A percentile compares a stretch with the other conserved stretches of the same genome.
These are phyloP conservation scores for Candida takata DNA, from an alignment of 805 yeast genomes.

Conservation along the genomic window DNA sequence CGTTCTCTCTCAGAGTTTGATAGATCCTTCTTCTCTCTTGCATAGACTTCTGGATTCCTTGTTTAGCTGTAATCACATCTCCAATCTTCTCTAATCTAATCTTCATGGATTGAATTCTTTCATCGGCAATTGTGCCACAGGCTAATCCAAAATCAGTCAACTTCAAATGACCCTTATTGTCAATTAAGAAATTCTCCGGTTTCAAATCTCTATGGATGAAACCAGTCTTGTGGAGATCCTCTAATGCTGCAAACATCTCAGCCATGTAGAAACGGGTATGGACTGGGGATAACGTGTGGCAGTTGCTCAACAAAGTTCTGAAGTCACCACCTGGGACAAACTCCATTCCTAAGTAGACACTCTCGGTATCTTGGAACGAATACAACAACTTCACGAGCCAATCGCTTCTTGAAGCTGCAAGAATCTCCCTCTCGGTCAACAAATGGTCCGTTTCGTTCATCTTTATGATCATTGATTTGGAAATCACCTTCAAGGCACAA, in stretches of 20 bases:
- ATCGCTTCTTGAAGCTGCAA: slow-evolving; percentile 91
- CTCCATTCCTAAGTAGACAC: slow-evolving; percentile 95
- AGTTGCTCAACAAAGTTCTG: slow-evolving; percentile 87
- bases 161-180: slow-evolving; percentile 85
- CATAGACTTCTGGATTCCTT: slow-evolving; percentile 57
- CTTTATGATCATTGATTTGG: slow-evolving; percentile 77
- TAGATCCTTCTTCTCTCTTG: slow-evolving; percentile 84
- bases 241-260: slow-evolving; percentile 94
- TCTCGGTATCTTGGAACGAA: slow-evolving; percentile 90
- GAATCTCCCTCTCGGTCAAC: slow-evolving; percentile 90
- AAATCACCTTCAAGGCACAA: slow-evolving; percentile 89
- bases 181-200: slow-evolving; percentile 90
- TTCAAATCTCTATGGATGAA: slow-evolving; percentile 95
- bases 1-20: slow-evolving; percentile 64
- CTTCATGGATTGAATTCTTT: slow-evolving; percentile 90
- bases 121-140: slow-evolving; percentile 90
- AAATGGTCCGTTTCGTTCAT: slow-evolving; percentile 95
- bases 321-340: slow-evolving; percentile 99
- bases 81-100: slow-evolving; percentile 61
- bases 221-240: slow-evolving; percentile 89
- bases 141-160: slow-evolving; percentile 96
- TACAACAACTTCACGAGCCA: slow-evolving; percentile 93
- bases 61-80: slow-evolving; percentile 53
- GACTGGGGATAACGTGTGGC: slow-evolving; percentile 87
- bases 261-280: slow-evolving; percentile 93